These are phyloP conservation scores for Rhododendron ovatum DNA, from an alignment of 148 eudicot genomes.

Conservation along the genomic window DNA sequence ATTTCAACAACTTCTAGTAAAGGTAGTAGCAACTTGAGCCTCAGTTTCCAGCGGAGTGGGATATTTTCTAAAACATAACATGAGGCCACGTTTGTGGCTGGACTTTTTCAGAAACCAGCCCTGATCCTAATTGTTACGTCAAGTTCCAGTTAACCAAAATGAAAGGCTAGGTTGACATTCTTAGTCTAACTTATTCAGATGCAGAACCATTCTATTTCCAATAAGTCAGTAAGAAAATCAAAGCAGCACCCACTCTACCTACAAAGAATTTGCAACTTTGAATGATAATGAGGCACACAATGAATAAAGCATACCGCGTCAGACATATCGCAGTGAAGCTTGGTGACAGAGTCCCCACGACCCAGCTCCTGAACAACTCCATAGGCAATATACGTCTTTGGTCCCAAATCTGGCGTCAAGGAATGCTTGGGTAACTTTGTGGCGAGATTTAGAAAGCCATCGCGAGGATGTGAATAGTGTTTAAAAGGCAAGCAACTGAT, in stretches of 20 bases:
- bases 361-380: conserved; percentile 67
- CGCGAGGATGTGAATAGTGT: conserved; percentile 58
- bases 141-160: not conserved
- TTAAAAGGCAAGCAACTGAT: conserved; percentile 61
- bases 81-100: not conserved
- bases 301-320: conserved; percentile 41
- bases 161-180: not conserved
- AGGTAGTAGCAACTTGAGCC: not conserved
- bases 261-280: not conserved
- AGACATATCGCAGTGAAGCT: conserved; percentile 67
- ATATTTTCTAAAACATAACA: not conserved
- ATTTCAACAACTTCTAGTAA: not conserved
- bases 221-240: not conserved
- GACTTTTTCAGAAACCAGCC: not conserved
- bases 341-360: conserved; percentile 74
- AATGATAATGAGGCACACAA: not conserved
- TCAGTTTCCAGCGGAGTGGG: not conserved
- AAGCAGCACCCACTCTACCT: not conserved
- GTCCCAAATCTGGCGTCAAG: conserved; percentile 69
- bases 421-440: conserved; percentile 33
- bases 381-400: conserved; percentile 70
- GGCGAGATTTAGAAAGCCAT: conserved; percentile 56
- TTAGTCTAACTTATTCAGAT: not conserved
- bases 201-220: not conserved
- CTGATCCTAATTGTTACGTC: not conserved